phyloP scores from a whole-genome alignment of 2,329 filamentous ascomycete species.

The Penicillium verrucosum region DNA sequence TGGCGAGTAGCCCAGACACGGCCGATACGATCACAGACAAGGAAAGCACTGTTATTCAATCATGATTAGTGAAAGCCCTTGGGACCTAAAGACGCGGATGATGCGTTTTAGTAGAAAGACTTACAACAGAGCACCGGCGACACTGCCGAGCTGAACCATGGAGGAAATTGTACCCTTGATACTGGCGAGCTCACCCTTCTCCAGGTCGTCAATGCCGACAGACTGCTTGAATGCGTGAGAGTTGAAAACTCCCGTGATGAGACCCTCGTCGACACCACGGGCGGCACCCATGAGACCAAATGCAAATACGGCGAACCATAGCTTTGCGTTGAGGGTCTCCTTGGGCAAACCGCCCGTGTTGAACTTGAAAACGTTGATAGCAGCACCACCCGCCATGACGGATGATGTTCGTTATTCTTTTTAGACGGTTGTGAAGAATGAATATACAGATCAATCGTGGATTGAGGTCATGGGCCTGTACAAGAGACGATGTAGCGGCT shows the following conservation, averaged over 20 bases:
- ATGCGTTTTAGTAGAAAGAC: background rate
- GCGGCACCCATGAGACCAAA: slow-evolving; percentile 71
- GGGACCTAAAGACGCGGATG: background rate
- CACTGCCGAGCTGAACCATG: slow-evolving; percentile 73
- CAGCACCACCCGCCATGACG: slow-evolving; percentile 37
- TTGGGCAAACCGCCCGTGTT: slow-evolving; percentile 61
- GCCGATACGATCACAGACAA: slow-evolving; percentile 60
- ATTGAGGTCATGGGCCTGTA: background rate
- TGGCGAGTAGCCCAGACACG: slow-evolving; percentile 61
- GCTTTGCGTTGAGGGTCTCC: slow-evolving; percentile 67
- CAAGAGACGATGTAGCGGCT: background rate
- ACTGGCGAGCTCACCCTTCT: slow-evolving; percentile 45
- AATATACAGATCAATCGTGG: slow-evolving; percentile 9
- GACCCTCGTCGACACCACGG: slow-evolving; percentile 69
- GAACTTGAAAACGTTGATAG: slow-evolving; percentile 40
- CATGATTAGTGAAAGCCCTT: slow-evolving; percentile 16
- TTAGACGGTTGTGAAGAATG: background rate
- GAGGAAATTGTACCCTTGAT: slow-evolving; percentile 69
- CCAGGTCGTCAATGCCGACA: slow-evolving; percentile 36
- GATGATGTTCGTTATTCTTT: background rate
- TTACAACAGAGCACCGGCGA: slow-evolving; percentile 53
- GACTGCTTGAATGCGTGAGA: slow-evolving; percentile 56
- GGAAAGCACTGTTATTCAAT: slow-evolving; percentile 53
- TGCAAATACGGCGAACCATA: slow-evolving; percentile 69
- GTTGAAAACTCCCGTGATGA: slow-evolving; percentile 66